Conservation (phyloP, 176 grass and related monocot species). For the Eragrostis nindensis region DNA sequence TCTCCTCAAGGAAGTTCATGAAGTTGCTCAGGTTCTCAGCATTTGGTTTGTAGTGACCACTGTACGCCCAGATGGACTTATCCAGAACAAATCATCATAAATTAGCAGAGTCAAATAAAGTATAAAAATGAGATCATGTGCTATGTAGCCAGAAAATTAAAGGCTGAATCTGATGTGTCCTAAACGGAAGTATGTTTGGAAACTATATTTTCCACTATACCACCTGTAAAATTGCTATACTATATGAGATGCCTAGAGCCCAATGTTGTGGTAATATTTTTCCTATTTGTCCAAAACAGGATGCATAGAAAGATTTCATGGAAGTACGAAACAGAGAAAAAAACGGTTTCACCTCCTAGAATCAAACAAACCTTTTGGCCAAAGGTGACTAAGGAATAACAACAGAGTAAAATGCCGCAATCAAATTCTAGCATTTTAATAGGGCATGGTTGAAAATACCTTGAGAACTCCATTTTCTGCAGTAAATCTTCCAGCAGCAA, state of each 20-base stretch:
- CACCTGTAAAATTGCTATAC: not conserved
- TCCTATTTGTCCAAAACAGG: not conserved
- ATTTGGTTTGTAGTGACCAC: slow-evolving; percentile 90
- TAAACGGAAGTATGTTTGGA: not conserved
- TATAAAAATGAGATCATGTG: too few species aligned
- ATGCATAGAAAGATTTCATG: not conserved
- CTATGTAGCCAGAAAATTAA: not conserved
- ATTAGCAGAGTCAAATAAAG: slow-evolving; percentile 16
- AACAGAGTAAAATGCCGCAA: not conserved
- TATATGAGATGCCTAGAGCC: not conserved
- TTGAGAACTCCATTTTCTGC: slow-evolving; percentile 70
- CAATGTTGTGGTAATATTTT: not conserved
- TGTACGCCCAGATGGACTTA: slow-evolving; percentile 85
- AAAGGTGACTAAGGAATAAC: not conserved
- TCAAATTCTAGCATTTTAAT: not conserved
- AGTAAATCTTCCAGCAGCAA: slow-evolving; percentile 86
- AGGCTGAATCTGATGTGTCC: not conserved
- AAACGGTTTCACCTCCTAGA: not conserved
- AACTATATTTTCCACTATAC: not conserved
- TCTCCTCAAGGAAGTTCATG: slow-evolving; percentile 65
- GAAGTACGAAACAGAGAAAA: not conserved
- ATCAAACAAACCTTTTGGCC: not conserved
- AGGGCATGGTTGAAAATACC: slow-evolving; percentile 48
- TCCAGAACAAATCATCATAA: not conserved
- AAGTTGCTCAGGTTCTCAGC: slow-evolving; percentile 66